These are phyloP conservation scores for Alternaria triticimaculans DNA, from an alignment of 2,329 filamentous ascomycete species.

Conservation along the genomic window DNA sequence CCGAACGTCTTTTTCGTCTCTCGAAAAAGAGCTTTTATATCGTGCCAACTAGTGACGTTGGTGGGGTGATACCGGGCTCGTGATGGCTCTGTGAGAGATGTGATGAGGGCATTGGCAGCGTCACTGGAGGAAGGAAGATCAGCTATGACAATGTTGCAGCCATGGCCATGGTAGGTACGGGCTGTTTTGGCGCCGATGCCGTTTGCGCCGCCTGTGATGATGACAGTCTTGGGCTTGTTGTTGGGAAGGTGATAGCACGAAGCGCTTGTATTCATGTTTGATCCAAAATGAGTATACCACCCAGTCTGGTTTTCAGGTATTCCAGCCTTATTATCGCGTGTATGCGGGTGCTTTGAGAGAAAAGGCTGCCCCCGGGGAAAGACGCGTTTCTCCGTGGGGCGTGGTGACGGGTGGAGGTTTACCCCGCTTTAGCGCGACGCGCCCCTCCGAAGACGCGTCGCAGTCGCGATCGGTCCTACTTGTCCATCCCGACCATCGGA, in stretches of 20 bases:
- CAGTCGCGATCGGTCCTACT: not conserved
- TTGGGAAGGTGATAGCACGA: slow-evolving; percentile 16
- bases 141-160: slow-evolving; percentile 51
- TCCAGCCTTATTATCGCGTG: not conserved
- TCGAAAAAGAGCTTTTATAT: slow-evolving; percentile 47
- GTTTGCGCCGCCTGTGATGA: slow-evolving; percentile 52
- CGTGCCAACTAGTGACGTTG: slow-evolving; percentile 47
- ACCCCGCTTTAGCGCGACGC: not conserved
- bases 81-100: slow-evolving; percentile 30
- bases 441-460: not conserved
- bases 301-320: not conserved
- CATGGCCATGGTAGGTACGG: slow-evolving; percentile 43
- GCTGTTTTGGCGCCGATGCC: slow-evolving; percentile 54
- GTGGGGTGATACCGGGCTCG: slow-evolving; percentile 47
- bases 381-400: not conserved
- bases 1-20: slow-evolving; percentile 42
- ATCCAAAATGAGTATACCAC: not conserved
- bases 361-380: not conserved
- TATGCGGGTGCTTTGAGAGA: not conserved
- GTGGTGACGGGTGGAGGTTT: not conserved
- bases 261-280: not conserved
- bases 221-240: slow-evolving; percentile 44
- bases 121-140: slow-evolving; percentile 35
- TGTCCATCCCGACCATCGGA: not conserved
- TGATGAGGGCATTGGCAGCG: slow-evolving; percentile 39